Conservation (phyloP, 2,329 filamentous ascomycete genomes). For the Pseudogymnoascus sp. region DNA sequence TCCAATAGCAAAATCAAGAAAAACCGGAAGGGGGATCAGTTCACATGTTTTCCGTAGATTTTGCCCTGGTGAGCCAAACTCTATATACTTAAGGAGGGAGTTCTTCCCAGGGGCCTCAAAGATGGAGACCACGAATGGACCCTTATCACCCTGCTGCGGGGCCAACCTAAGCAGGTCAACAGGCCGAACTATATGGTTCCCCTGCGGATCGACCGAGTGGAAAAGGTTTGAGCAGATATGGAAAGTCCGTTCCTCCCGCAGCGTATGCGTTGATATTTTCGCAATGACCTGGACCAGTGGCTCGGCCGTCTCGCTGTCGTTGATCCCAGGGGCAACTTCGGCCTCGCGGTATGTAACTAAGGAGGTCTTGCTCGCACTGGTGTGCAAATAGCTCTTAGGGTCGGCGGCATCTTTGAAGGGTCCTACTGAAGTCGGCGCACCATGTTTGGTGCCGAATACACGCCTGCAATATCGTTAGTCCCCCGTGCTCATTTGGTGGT, state of each 20-base stretch:
- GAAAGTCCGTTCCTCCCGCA: conserved; percentile 80
- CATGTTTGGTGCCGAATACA: conserved; percentile 48
- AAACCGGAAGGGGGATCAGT: conserved; percentile 55
- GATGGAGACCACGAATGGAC: conserved; percentile 66
- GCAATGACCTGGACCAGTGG: conserved; percentile 54
- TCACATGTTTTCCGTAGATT: conserved; percentile 16
- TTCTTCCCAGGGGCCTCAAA: conserved; percentile 73
- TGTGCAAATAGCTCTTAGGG: conserved; percentile 1
- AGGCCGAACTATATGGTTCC: conserved; percentile 68
- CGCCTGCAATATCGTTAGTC: conserved; percentile 40
- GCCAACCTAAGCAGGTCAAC: conserved; percentile 69
- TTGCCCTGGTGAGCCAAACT: conserved; percentile 62
- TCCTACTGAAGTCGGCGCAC: conserved; percentile 30
- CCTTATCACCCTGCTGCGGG: conserved; percentile 58
- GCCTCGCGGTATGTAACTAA: background rate
- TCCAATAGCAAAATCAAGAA: conserved; percentile 86
- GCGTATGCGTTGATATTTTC: conserved; percentile 69
- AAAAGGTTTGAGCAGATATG: conserved; percentile 70
- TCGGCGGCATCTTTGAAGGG: conserved; percentile 21
- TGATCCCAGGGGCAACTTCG: background rate
- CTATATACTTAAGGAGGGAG: conserved; percentile 58
- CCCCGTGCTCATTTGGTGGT: background rate
- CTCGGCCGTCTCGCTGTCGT: conserved; percentile 13
- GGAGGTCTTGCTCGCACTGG: background rate
- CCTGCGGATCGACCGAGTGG: conserved; percentile 60